A percentile compares a stretch with the other conserved stretches of the same genome.
Evolutionary conservation across 352 stramenopile species (phyloP).

Genomic region (Phytophthora quininea): DNA sequence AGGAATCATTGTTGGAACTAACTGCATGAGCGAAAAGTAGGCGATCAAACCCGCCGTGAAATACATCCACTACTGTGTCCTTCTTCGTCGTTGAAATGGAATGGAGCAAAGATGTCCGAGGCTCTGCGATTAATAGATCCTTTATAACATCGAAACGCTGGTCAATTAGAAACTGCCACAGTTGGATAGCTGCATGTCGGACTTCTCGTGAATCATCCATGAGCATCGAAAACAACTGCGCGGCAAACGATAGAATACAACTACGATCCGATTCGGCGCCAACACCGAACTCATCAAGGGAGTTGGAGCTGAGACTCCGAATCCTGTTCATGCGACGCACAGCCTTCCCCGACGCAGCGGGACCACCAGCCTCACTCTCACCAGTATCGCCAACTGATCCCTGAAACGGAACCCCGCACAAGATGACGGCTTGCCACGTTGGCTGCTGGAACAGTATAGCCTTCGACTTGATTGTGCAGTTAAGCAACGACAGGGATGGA

Average conservation of each 20-base stretch:
- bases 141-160: constrained; percentile 75
- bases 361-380: constrained; percentile 9
- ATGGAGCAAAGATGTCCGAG: constrained; percentile 63
- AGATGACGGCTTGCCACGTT: constrained; percentile 62
- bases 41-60: constrained; percentile 74
- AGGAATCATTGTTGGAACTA: background rate
- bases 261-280: constrained; percentile 72
- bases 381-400: constrained; percentile 8
- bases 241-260: constrained; percentile 68
- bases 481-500: constrained; percentile 38
- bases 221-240: constrained; percentile 68
- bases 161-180: constrained; percentile 81
- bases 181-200: constrained; percentile 50
- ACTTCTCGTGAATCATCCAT: constrained; percentile 58
- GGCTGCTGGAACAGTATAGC: constrained; percentile 70
- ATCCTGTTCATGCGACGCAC: constrained; percentile 44
- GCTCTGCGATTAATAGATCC: constrained; percentile 77
- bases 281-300: constrained; percentile 73
- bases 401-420: constrained; percentile 41
- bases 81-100: constrained; percentile 80
- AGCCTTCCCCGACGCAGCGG: constrained; percentile 1
- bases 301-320: constrained; percentile 47
- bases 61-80: constrained; percentile 70
- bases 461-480: constrained; percentile 52
- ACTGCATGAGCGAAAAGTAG: constrained; percentile 38